Evolutionary conservation across 1,284 basidiomycete genomes (phyloP).

Genomic region (Cystobasidiaceae sp.): DNA sequence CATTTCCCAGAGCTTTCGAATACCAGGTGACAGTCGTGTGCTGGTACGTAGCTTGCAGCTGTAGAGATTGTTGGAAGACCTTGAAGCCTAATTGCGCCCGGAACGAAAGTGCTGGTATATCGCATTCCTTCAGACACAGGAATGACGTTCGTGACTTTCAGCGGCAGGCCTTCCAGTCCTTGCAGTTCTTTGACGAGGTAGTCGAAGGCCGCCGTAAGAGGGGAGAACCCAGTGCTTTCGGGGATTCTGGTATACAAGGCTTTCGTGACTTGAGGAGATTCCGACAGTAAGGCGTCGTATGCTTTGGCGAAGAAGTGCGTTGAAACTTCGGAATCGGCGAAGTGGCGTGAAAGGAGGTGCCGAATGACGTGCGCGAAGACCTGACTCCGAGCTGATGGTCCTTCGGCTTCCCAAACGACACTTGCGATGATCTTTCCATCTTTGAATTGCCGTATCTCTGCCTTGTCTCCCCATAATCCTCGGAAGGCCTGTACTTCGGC

Average conservation of each 20-base stretch:
- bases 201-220: slow-evolving; percentile 75
- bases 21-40: slow-evolving; percentile 70
- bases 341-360: slow-evolving; percentile 71
- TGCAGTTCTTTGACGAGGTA: slow-evolving; percentile 71
- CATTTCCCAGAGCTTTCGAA: slow-evolving; percentile 87
- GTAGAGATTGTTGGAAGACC: slow-evolving; percentile 49
- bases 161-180: slow-evolving; percentile 65
- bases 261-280: slow-evolving; percentile 40
- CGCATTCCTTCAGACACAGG: slow-evolving; percentile 70
- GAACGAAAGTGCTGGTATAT: slow-evolving; percentile 72
- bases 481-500: slow-evolving; percentile 60
- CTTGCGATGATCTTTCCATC: slow-evolving; percentile 89
- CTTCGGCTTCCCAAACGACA: slow-evolving; percentile 74
- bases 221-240: slow-evolving; percentile 57
- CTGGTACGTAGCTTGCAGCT: slow-evolving; percentile 53
- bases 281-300: slow-evolving; percentile 63
- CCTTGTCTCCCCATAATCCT: slow-evolving; percentile 83
- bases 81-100: slow-evolving; percentile 46
- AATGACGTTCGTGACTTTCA: slow-evolving; percentile 70
- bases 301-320: slow-evolving; percentile 55
- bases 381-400: slow-evolving; percentile 66
- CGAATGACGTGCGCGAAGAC: slow-evolving; percentile 71
- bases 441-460: slow-evolving; percentile 94
- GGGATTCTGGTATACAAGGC: slow-evolving; percentile 46
- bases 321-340: slow-evolving; percentile 55